Base-by-base conservation (phyloP, 78 protist species). In the Polysphondylium violaceum region DNA sequence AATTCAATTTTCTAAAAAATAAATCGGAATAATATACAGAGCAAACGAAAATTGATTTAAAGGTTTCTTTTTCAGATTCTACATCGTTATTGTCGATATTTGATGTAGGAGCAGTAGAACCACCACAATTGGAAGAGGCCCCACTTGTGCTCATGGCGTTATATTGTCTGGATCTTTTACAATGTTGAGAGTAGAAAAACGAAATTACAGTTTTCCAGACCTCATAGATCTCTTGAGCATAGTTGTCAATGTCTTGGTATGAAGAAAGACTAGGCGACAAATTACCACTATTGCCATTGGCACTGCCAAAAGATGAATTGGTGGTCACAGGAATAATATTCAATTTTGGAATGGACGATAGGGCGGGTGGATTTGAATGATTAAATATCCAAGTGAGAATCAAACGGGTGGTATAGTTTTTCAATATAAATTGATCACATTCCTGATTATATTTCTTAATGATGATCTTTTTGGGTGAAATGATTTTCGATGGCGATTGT, bases 1-100 rank as follows among this genome's bases (percentile, higher is more conserved):
- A 36, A 8, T 35, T 21, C 7, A 35, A 29, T 43, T 69, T 67
- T 55, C 78, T 51, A 33, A 58, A 31, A 44, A 69, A 83, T n/a
- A 83, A 23, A 19, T 83, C 90, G 23, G 90, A 63, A 69, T 83
- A 83, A 43, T 55, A 83, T 40, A 83, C 53, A 38, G 71, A 83
- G n/a, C 79, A 29, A 31, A 83, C 41, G 21, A 83, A 55, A 8
- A 83, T 29, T 9, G 77, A 83, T 25, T 51, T 67, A 14, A 44
- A 83, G 3, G 67, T 55, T 31, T 17, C 2, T 74, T 56, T 74
- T 35, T 50, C 64, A 33, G 53, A 50, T 50, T 53, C 38, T 33
- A 21, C 5, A 21, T 51, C 27, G 14, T 33, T n/a, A 12, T n/a
- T 59, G 71, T 25, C 27, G 23, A 29, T 74, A 31, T 27, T 51